Evolutionary conservation across 2,329 filamentous ascomycete species (phyloP).

Genomic region (Cytospora schulzeri): DNA sequence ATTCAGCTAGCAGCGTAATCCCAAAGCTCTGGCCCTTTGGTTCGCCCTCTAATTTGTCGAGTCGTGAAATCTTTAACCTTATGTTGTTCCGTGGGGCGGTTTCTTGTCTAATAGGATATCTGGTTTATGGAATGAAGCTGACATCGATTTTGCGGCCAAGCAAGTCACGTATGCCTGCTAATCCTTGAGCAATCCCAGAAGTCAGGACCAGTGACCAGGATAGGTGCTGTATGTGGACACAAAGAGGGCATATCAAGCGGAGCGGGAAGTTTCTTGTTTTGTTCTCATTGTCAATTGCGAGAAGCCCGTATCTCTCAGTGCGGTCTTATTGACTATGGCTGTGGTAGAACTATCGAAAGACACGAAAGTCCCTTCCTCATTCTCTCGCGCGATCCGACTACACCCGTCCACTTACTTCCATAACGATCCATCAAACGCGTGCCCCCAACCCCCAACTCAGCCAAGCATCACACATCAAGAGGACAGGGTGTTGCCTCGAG

Average conservation of each 20-base stretch:
- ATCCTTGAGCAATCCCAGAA: too few species aligned
- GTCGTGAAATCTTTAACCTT: background rate
- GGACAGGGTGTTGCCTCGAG: background rate
- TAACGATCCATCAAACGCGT: too few species aligned
- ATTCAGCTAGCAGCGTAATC: background rate
- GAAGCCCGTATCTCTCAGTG: too few species aligned
- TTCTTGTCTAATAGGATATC: too few species aligned
- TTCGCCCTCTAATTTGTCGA: background rate
- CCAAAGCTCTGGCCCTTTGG: background rate
- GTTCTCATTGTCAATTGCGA: too few species aligned
- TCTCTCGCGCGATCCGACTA: background rate
- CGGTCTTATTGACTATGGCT: background rate
- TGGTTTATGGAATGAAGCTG: too few species aligned
- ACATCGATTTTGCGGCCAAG: slow-evolving; percentile 2
- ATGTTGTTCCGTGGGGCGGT: background rate
- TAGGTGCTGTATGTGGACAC: too few species aligned
- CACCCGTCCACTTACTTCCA: background rate
- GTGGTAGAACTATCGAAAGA: background rate
- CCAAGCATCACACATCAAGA: background rate
- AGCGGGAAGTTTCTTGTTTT: too few species aligned
- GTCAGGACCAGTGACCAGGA: too few species aligned
- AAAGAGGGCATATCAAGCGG: too few species aligned
- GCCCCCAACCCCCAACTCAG: background rate
- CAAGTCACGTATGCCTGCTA: too few species aligned
- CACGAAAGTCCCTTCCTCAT: background rate